Conservation (phyloP, 129 eudicot genomes). For the Logfia minima region DNA sequence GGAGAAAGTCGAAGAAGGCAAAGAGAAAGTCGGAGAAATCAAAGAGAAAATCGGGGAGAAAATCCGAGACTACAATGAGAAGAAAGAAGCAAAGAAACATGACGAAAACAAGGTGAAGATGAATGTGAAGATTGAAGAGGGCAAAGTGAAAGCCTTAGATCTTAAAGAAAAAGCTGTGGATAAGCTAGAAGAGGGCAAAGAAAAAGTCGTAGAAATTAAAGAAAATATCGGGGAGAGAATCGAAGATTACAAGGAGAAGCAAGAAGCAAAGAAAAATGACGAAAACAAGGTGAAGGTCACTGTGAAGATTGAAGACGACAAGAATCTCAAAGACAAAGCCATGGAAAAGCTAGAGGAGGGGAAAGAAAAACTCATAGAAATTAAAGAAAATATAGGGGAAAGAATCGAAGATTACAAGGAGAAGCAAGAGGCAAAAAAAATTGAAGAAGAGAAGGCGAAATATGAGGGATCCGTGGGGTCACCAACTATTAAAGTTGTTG, state of each 20-base stretch:
- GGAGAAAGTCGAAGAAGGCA: slow-evolving; percentile 39
- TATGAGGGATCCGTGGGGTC: slow-evolving; percentile 37
- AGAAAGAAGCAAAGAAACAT: slow-evolving; percentile 43
- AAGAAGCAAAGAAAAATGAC: slow-evolving; percentile 41
- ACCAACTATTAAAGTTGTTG: slow-evolving; percentile 21
- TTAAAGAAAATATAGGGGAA: slow-evolving; percentile 35
- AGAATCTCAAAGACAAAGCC: slow-evolving; percentile 38
- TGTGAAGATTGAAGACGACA: slow-evolving; percentile 10
- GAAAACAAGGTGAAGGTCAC: slow-evolving; percentile 13
- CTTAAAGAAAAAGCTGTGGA: slow-evolving; percentile 42
- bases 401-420: slow-evolving; percentile 22
- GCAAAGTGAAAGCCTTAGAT: neutral
- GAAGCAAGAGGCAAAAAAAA: slow-evolving; percentile 26
- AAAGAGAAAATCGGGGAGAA: slow-evolving; percentile 34
- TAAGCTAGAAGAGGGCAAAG: slow-evolving; percentile 33
- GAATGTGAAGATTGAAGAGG: slow-evolving; percentile 12
- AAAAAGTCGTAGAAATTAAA: slow-evolving; percentile 15
- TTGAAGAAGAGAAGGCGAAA: slow-evolving; percentile 32
- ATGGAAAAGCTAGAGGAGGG: slow-evolving; percentile 38
- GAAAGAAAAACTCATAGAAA: slow-evolving; percentile 14
- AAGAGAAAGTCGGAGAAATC: slow-evolving; percentile 17
- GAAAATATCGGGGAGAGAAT: slow-evolving; percentile 36
- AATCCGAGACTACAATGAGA: slow-evolving; percentile 37
- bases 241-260: slow-evolving; percentile 30
- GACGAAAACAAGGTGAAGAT: slow-evolving; percentile 18